These are phyloP conservation scores for Globisporangium barbulae DNA, from an alignment of 352 stramenopile genomes.

Conservation along the genomic window DNA sequence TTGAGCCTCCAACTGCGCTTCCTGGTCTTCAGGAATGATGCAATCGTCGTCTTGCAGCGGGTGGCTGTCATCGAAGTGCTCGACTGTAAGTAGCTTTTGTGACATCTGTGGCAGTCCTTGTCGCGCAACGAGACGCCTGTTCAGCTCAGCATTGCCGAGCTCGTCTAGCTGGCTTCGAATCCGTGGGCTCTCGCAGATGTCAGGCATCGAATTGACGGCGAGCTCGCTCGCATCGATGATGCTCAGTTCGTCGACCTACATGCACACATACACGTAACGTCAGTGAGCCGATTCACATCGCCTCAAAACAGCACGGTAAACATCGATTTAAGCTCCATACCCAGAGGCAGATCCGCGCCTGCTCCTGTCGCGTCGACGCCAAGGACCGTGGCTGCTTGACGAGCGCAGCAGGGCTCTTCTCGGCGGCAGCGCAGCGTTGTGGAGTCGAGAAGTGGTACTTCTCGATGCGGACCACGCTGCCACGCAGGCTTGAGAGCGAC, in stretches of 20 bases:
- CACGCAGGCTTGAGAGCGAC: conserved; percentile 38
- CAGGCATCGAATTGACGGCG: conserved; percentile 33
- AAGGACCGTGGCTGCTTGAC: conserved; percentile 22
- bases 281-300: not conserved
- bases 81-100: not conserved
- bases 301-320: conserved; percentile 5
- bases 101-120: conserved; percentile 30
- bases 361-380: conserved; percentile 7
- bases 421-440: conserved; percentile 24
- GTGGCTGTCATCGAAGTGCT: conserved; percentile 36
- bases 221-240: conserved; percentile 53
- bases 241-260: conserved; percentile 34
- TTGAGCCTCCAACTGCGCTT: conserved; percentile 45
- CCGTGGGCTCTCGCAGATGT: conserved; percentile 25
- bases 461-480: conserved; percentile 48
- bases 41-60: conserved; percentile 56
- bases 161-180: conserved; percentile 28
- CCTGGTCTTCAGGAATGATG: conserved; percentile 60
- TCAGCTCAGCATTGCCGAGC: conserved; percentile 28
- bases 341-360: conserved; percentile 34
- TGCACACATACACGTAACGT: not conserved
- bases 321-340: conserved; percentile 7
- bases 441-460: conserved; percentile 64
- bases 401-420: conserved; percentile 8
- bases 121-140: conserved; percentile 40